These are phyloP conservation scores for Halophytophthora batemanensis DNA, from an alignment of 352 stramenopile genomes.

Conservation along the genomic window DNA sequence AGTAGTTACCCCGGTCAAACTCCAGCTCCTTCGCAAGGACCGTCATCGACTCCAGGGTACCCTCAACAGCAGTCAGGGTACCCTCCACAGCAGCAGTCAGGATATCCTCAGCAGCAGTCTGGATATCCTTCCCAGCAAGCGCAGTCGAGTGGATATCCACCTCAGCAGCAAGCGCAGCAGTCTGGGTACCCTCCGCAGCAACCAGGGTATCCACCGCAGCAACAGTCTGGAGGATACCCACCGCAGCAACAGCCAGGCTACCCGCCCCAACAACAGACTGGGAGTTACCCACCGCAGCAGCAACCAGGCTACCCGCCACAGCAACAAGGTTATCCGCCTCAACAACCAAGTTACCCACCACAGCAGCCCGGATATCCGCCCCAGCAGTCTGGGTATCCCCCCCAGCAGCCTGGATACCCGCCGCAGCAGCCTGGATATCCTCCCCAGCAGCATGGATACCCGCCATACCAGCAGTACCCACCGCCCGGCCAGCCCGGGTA, in stretches of 20 bases:
- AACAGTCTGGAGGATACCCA: conserved; percentile 24
- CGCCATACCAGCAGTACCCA: conserved; percentile 16
- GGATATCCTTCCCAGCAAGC: conserved; percentile 27
- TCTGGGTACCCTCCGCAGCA: conserved; percentile 21
- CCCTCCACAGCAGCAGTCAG: conserved; percentile 3
- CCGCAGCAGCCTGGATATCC: conserved; percentile 16
- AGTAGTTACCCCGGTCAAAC: conserved; percentile 24
- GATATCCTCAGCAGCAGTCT: conserved; percentile 26
- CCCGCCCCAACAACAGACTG: conserved; percentile 22
- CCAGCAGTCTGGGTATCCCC: conserved; percentile 9
- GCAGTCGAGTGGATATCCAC: conserved; percentile 21
- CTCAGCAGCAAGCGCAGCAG: conserved; percentile 11
- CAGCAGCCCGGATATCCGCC: conserved; percentile 20
- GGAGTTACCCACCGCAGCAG: conserved; percentile 8
- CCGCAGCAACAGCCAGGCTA: conserved; percentile 30
- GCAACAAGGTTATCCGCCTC: conserved; percentile 16
- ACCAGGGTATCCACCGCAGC: conserved; percentile 21
- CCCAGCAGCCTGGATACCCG: conserved; percentile 18
- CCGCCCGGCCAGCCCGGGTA: conserved; percentile 22
- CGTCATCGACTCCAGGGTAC: conserved; percentile 14
- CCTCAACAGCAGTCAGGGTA: not conserved
- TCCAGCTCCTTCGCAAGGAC: conserved; percentile 16
- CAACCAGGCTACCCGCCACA: conserved; percentile 16
- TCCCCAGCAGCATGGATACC: conserved; percentile 20
- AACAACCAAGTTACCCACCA: conserved; percentile 21